Base-by-base conservation (phyloP, 768 basidiomycete genomes). In the Suillus paluster region DNA sequence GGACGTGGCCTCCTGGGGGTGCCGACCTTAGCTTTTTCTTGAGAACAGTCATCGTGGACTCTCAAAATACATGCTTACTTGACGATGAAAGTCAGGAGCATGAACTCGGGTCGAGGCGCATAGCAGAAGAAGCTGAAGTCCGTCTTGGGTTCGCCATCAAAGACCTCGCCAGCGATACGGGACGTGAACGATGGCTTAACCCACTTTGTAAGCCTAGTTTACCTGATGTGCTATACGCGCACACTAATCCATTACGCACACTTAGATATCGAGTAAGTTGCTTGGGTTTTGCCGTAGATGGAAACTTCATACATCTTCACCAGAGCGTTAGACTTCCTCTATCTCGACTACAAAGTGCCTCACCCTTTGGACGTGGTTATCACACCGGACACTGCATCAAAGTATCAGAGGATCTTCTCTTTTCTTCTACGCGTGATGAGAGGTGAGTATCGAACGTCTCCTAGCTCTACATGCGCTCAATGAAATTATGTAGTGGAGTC, bases 321-420 rank as follows among this genome's bases (percentile, higher is more conserved):
- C 65, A 93, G 92, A 72, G 94, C 95, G 8, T 73, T 97, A 46
- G 95, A 96, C 72, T 97, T 96, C 70, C 76, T 97, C 15, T 93
- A 92, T 70, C 87, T 97, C 79, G 87, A 94, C 65, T 97, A 97
- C 73, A 90, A 90, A 67, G 89, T 92, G n/a, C 92, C 94, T 2
- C 81, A 81, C n/a, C 85, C 93, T 0, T 77, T 97, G 42, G 85
- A 87, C 50, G 81, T 88, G 12, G 71, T 97, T 11, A 89, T 97
- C 36, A 86, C 92, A 2, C 79, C 84, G 1, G 80, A 84, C 5
- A 83, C 91, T 36, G 74, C 95, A n/a, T 87, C 84, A 6, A 96
- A 95, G 71, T 96, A 96, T 70, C 92, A 95, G 65, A 80, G 91
- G 44, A 79, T 95, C 63, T 94, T 95, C 72, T 82, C 90, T 0